These are phyloP conservation scores for Chrysophaeum taylorii DNA, from an alignment of 352 stramenopile species.

Conservation along the genomic window DNA sequence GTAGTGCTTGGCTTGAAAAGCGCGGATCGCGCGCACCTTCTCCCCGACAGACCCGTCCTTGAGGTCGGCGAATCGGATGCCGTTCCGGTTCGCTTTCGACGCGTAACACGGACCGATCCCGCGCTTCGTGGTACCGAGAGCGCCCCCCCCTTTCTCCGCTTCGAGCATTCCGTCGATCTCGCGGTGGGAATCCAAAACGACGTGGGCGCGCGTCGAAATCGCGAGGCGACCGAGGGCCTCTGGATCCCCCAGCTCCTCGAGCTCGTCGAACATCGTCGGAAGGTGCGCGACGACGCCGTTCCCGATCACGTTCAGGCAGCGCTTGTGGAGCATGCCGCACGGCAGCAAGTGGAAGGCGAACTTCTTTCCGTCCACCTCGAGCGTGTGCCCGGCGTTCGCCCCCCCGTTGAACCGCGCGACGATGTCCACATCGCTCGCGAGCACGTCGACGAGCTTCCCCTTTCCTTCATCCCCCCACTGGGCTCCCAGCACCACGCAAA, in stretches of 20 bases:
- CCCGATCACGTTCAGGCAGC: conserved; percentile 88
- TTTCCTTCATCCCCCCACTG: conserved; percentile 99
- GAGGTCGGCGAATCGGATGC: conserved; percentile 89
- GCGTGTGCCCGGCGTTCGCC: conserved; percentile 97
- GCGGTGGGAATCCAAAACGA: conserved; percentile 98
- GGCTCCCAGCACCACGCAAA: conserved; percentile 84
- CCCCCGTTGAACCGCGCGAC: conserved; percentile 48
- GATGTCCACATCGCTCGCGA: conserved; percentile 30
- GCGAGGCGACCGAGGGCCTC: conserved; percentile 84
- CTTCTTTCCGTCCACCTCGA: conserved; percentile 92
- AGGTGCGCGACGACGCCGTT: conserved; percentile 98
- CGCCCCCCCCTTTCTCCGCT: conserved; percentile 57
- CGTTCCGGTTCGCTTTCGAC: conserved; percentile 95
- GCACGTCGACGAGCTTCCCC: conserved; percentile 89
- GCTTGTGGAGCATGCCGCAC: conserved; percentile 89
- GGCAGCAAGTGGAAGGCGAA: conserved; percentile 99
- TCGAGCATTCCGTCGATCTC: conserved; percentile 61
- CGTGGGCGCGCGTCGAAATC: conserved; percentile 91
- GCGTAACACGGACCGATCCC: conserved; percentile 95
- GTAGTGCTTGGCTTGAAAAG: conserved; percentile 49
- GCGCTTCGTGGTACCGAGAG: conserved; percentile 97
- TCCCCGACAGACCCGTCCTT: conserved; percentile 37
- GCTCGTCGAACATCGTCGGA: conserved; percentile 84
- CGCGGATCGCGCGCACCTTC: background rate
- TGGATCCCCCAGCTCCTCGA: conserved; percentile 70